Conservation (phyloP, 352 stramenopile species). For the Phytophthora tubulina region DNA sequence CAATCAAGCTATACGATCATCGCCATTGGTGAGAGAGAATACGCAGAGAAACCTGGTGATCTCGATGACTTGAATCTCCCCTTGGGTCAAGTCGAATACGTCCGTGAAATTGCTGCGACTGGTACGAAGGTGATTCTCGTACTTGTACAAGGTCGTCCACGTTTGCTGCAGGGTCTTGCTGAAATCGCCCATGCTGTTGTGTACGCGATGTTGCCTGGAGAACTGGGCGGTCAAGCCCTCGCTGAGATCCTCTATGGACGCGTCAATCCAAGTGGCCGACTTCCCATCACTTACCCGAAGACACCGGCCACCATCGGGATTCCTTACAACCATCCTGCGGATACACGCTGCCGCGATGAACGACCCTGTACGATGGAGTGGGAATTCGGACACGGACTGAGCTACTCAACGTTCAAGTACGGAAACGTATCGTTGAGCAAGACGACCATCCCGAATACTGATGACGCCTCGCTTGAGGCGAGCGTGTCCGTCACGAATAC, state of each 20-base stretch:
- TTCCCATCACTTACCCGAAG: slow-evolving; percentile 89
- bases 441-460: slow-evolving; percentile 35
- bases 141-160: slow-evolving; percentile 80
- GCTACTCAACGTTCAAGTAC: slow-evolving; percentile 76
- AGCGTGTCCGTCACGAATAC: slow-evolving; percentile 78
- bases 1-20: slow-evolving; percentile 66
- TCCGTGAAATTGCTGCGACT: slow-evolving; percentile 71
- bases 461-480: slow-evolving; percentile 45
- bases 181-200: slow-evolving; percentile 77
- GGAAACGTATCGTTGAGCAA: slow-evolving; percentile 50
- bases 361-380: slow-evolving; percentile 64
- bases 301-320: slow-evolving; percentile 63
- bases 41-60: slow-evolving; percentile 91
- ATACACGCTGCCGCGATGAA: slow-evolving; percentile 52
- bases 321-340: slow-evolving; percentile 78
- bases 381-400: slow-evolving; percentile 73
- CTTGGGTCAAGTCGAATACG: slow-evolving; percentile 80
- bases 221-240: slow-evolving; percentile 86
- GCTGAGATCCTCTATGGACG: slow-evolving; percentile 85
- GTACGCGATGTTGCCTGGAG: slow-evolving; percentile 81
- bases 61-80: slow-evolving; percentile 84
- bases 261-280: slow-evolving; percentile 83
- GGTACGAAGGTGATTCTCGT: slow-evolving; percentile 87
- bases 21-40: slow-evolving; percentile 80
- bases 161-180: slow-evolving; percentile 69